A percentile compares a stretch with the other conserved stretches of the same genome.
Conservation (phyloP, 225 moss, liverwort and hornwort genomes). For the Lunularia cruciata region DNA sequence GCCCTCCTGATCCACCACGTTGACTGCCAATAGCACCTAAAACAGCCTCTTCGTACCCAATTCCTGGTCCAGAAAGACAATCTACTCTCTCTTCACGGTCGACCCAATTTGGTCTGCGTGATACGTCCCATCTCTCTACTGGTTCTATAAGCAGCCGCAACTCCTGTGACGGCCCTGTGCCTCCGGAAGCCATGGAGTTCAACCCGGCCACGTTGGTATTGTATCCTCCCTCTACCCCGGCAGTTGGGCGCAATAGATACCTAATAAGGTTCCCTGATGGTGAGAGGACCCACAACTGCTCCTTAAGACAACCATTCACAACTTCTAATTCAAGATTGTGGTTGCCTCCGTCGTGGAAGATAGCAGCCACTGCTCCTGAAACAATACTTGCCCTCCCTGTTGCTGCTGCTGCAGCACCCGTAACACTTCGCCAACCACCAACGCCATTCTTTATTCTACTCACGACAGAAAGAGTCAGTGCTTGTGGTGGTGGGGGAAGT, state of each 20-base stretch:
- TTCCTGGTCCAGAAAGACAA: conserved; percentile 33
- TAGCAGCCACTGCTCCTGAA: conserved; percentile 82
- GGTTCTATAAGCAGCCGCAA: conserved; percentile 77
- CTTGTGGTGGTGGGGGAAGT: conserved; percentile 58
- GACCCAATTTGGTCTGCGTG: conserved; percentile 91
- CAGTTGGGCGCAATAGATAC: conserved; percentile 79
- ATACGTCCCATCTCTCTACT: conserved; percentile 93
- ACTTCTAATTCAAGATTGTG: conserved; percentile 70
- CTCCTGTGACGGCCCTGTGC: conserved; percentile 58
- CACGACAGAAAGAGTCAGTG: conserved; percentile 79
- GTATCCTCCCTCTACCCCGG: conserved; percentile 71
- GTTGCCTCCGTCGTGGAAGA: conserved; percentile 91
- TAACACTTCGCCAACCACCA: conserved; percentile 90
- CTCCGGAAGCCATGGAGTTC: conserved; percentile 62
- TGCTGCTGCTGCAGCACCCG: conserved; percentile 93
- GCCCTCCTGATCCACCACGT: conserved; percentile 37
- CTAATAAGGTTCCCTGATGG: conserved; percentile 88
- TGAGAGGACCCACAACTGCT: conserved; percentile 91
- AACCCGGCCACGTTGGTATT: conserved; percentile 60
- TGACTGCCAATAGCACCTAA: conserved; percentile 32
- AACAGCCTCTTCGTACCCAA: conserved; percentile 40
- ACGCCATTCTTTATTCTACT: conserved; percentile 86
- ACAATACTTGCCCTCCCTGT: conserved; percentile 63
- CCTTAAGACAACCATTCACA: conserved; percentile 64
- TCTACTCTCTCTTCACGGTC: conserved; percentile 95